phyloP scores from a whole-genome alignment of 2,329 filamentous ascomycete species.

The Ophiocordyceps camponoti-leonardi region DNA sequence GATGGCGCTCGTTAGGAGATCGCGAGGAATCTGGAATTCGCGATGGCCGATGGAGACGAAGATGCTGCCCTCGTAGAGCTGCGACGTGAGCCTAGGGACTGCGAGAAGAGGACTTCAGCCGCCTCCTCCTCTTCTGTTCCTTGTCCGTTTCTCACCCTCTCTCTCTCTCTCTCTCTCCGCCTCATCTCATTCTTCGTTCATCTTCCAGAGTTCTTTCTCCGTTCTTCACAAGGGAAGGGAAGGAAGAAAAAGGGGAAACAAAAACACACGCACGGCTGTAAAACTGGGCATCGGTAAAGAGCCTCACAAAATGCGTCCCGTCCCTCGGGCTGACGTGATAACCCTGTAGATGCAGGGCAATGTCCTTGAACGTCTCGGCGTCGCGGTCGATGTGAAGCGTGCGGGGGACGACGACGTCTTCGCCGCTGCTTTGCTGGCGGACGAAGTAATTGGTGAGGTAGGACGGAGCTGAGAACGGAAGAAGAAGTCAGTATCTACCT shows the following conservation, averaged over 20 bases:
- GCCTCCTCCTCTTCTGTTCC: neutral
- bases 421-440: slow-evolving; percentile 54
- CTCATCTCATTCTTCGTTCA: too few species aligned
- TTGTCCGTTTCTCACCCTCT: neutral
- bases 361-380: slow-evolving; percentile 74
- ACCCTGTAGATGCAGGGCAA: slow-evolving; percentile 77
- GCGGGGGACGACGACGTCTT: slow-evolving; percentile 43
- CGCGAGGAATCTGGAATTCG: slow-evolving; percentile 79
- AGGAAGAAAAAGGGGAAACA: neutral
- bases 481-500: neutral
- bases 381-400: slow-evolving; percentile 94
- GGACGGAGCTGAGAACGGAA: slow-evolving; percentile 51
- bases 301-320: slow-evolving; percentile 72
- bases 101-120: neutral
- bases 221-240: too few species aligned
- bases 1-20: slow-evolving; percentile 69
- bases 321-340: slow-evolving; percentile 75
- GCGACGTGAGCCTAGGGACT: slow-evolving; percentile 80
- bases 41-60: slow-evolving; percentile 79
- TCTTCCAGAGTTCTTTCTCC: too few species aligned
- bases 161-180: neutral
- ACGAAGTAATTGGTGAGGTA: slow-evolving; percentile 93
- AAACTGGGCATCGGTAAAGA: slow-evolving; percentile 92
- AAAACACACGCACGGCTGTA: slow-evolving; percentile 48
- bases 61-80: slow-evolving; percentile 81